Percentiles rank a stretch among this genome's conserved stretches.
phyloP scores from a whole-genome alignment of 2,329 filamentous ascomycete genomes.

The Diplodia sapinea region DNA sequence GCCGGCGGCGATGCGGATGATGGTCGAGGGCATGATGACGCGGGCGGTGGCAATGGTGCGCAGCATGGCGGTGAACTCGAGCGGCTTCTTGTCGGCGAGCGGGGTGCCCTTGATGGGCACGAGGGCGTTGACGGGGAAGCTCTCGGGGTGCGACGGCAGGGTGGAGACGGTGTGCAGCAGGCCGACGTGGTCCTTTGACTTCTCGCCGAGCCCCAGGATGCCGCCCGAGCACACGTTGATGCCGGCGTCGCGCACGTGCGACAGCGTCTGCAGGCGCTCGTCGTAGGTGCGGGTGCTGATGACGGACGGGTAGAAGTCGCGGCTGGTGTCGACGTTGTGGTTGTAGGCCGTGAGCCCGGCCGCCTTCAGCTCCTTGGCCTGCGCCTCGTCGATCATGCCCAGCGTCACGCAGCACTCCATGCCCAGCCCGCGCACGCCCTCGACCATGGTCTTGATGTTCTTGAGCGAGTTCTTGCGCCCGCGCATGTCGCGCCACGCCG shows the following conservation, averaged over 20 bases:
- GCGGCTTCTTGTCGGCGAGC: constrained; percentile 72
- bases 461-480: constrained; percentile 82
- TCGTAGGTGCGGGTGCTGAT: constrained; percentile 89
- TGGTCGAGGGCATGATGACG: constrained; percentile 81
- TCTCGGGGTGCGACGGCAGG: constrained; percentile 82
- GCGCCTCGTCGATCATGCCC: constrained; percentile 84
- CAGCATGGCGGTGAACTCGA: constrained; percentile 78
- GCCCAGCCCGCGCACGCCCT: constrained; percentile 77
- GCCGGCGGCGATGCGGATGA: constrained; percentile 85
- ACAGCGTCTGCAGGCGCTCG: constrained; percentile 79
- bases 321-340: constrained; percentile 89
- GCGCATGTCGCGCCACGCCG: constrained; percentile 92
- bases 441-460: constrained; percentile 86
- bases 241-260: constrained; percentile 81
- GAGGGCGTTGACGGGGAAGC: constrained; percentile 88
- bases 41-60: constrained; percentile 84
- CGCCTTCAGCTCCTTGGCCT: constrained; percentile 81
- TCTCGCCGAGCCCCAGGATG: constrained; percentile 84
- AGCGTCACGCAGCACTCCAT: constrained; percentile 95
- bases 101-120: constrained; percentile 92
- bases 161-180: constrained; percentile 83
- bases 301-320: constrained; percentile 85
- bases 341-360: constrained; percentile 91
- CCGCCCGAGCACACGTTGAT: constrained; percentile 91
- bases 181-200: constrained; percentile 77